Conservation (phyloP, 345 rosid species). For the Noccaea bulbosa region DNA sequence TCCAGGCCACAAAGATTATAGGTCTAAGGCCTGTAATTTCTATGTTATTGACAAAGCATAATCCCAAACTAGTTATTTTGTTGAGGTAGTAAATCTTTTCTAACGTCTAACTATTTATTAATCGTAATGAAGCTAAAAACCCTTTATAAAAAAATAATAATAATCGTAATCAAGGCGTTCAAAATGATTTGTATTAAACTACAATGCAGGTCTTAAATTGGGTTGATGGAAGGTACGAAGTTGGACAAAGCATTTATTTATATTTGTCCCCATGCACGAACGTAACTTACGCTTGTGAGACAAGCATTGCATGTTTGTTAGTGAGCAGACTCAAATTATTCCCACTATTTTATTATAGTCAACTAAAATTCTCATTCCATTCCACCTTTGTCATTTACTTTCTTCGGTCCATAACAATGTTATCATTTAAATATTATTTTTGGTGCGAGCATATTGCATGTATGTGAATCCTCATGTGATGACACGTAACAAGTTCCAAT, state of each 20-base stretch:
- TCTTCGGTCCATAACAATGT: not conserved
- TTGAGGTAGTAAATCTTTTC: too few species aligned
- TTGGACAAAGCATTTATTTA: not conserved
- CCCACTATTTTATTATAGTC: constrained; percentile 34
- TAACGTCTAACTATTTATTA: not conserved
- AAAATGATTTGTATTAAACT: not conserved
- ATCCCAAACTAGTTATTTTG: too few species aligned
- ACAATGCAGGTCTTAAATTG: not conserved
- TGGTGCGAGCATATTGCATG: constrained; percentile 37
- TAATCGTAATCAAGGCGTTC: not conserved
- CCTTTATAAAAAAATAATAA: too few species aligned
- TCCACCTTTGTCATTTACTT: constrained; percentile 15
- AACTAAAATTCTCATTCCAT: constrained; percentile 33
- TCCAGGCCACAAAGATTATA: too few species aligned
- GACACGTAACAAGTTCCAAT: constrained; percentile 30
- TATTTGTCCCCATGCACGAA: constrained; percentile 34
- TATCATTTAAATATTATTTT: not conserved
- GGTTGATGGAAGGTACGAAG: not conserved
- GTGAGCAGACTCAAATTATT: constrained; percentile 23
- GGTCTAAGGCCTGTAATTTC: too few species aligned
- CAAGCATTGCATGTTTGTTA: constrained; percentile 29
- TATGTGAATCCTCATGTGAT: constrained; percentile 23
- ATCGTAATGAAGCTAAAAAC: not conserved
- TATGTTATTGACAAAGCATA: too few species aligned
- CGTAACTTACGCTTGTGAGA: constrained; percentile 34